A percentile compares a stretch with the other conserved stretches of the same genome.
Evolutionary conservation across 352 stramenopile genomes (phyloP).

Genomic region (Phytophthora tubulina): DNA sequence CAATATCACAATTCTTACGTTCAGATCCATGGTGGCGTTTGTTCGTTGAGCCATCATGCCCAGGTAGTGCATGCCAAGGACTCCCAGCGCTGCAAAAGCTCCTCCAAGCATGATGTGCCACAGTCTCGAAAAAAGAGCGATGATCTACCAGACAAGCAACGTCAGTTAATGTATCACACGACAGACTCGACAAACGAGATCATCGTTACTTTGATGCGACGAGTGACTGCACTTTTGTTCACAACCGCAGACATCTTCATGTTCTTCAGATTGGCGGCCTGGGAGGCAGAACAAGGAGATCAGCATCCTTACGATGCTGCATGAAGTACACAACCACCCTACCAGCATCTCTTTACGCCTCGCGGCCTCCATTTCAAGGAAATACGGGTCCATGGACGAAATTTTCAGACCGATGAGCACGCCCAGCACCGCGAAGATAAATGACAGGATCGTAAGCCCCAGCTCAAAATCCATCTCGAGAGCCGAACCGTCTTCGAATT

Average conservation of each 20-base stretch:
- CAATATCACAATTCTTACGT: slow-evolving; percentile 47
- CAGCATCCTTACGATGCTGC: no score
- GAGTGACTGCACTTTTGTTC: slow-evolving; percentile 42
- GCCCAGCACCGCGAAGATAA: slow-evolving; percentile 59
- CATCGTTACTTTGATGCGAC: slow-evolving; percentile 41
- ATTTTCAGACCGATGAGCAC: slow-evolving; percentile 67
- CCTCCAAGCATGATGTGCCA: slow-evolving; percentile 64
- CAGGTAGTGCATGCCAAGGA: slow-evolving; percentile 77
- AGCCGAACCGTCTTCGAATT: slow-evolving; percentile 40
- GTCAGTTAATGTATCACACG: no score
- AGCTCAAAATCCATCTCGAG: slow-evolving; percentile 67
- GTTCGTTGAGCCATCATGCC: slow-evolving; percentile 70
- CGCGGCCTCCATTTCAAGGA: slow-evolving; percentile 64
- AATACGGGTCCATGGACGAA: slow-evolving; percentile 66
- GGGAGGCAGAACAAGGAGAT: not conserved
- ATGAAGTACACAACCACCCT: not conserved
- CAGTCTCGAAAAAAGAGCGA: slow-evolving; percentile 65
- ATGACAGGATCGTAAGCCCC: slow-evolving; percentile 59
- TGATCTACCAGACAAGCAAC: slow-evolving; percentile 39
- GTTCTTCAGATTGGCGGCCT: slow-evolving; percentile 48
- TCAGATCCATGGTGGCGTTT: slow-evolving; percentile 49
- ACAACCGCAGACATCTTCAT: slow-evolving; percentile 53
- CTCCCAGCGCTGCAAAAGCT: slow-evolving; percentile 60
- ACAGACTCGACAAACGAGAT: not conserved
- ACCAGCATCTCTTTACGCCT: slow-evolving; percentile 58